phyloP scores from a whole-genome alignment of 768 basidiomycete species.

The Tylopilus cervinicoccineus region DNA sequence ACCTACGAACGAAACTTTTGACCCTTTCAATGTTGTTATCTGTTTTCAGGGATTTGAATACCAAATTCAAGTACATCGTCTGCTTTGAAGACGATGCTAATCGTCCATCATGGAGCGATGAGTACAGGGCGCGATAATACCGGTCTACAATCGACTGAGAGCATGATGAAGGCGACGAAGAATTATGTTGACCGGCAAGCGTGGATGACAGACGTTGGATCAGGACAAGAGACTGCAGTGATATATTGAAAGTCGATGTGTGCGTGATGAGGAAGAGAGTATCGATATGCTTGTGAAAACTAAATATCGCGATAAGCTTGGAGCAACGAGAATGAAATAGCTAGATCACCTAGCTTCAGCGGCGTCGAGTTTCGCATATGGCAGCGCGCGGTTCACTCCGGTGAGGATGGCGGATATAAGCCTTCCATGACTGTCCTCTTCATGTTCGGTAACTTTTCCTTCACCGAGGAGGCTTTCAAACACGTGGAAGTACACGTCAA shows the following conservation, averaged over 20 bases:
- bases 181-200: conserved; percentile 39
- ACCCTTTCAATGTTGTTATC: conserved; percentile 57
- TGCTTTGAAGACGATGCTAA: conserved; percentile 85
- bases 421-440: conserved; percentile 73
- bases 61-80: conserved; percentile 92
- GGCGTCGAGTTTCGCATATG: conserved; percentile 81
- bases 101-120: conserved; percentile 81
- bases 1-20: conserved; percentile 76
- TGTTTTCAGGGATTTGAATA: conserved; percentile 86
- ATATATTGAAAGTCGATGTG: conserved; percentile 94
- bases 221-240: conserved; percentile 85
- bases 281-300: conserved; percentile 83
- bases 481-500: conserved; percentile 92
- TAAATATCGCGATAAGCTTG: conserved; percentile 26
- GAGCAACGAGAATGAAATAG: neutral
- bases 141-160: conserved; percentile 55
- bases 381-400: conserved; percentile 92
- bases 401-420: conserved; percentile 88
- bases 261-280: conserved; percentile 95
- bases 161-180: conserved; percentile 36
- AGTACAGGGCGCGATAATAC: conserved; percentile 83
- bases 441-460: conserved; percentile 27
- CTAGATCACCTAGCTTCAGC: conserved; percentile 55
- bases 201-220: conserved; percentile 78
- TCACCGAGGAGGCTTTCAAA: conserved; percentile 86